Conservation (phyloP, 208 protist species). For the Herpetomonas samuelpessoai region DNA sequence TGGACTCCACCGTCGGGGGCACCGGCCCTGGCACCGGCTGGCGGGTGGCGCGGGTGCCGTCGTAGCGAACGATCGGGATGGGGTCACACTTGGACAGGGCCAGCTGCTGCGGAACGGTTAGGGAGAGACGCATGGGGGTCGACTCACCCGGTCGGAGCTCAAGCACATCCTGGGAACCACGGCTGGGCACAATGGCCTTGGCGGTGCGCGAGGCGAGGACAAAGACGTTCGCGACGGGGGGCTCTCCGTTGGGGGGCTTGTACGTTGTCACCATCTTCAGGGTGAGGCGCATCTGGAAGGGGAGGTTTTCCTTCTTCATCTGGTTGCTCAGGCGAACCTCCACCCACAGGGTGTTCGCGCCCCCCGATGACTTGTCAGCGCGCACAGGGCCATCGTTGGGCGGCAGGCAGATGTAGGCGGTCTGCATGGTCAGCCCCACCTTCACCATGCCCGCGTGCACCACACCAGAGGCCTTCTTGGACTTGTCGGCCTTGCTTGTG, state of each 20-base stretch:
- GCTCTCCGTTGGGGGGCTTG: background rate
- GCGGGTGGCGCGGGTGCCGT: background rate
- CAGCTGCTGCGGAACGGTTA: background rate
- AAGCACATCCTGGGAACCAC: background rate
- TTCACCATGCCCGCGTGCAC: background rate
- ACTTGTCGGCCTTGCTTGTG: background rate
- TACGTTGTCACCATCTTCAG: background rate
- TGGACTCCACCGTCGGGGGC: background rate
- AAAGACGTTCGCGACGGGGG: background rate
- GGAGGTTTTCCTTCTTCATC: background rate
- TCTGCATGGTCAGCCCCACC: background rate
- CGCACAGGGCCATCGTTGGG: background rate
- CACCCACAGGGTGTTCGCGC: background rate
- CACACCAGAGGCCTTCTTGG: background rate
- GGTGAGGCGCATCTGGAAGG: background rate
- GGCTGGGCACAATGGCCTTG: background rate
- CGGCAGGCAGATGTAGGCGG: background rate
- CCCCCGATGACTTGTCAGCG: background rate
- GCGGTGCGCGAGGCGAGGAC: background rate
- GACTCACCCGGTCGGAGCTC: background rate
- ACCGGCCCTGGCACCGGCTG: background rate
- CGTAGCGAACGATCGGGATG: background rate
- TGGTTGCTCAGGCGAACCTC: background rate
- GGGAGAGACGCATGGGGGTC: slow-evolving; percentile 1
- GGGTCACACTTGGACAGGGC: background rate